A percentile compares a stretch with the other conserved stretches of the same genome.
Evolutionary conservation across 192 early-diverging fungal species (phyloP).

Genomic region (Podila verticillata): DNA sequence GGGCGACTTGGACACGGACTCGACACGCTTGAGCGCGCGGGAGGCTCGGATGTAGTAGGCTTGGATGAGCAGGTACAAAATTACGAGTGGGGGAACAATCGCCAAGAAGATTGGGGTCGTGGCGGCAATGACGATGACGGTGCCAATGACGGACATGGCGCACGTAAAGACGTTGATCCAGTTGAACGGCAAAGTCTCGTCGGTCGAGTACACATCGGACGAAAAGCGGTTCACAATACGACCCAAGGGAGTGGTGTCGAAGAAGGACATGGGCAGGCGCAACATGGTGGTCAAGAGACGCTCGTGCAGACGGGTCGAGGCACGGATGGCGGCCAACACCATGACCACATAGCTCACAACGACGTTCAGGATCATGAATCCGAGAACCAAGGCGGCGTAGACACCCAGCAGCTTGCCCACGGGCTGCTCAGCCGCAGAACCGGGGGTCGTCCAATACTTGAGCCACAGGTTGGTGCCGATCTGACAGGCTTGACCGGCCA

Average conservation of each 20-base stretch:
- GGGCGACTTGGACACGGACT: conserved; percentile 82
- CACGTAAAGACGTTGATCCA: conserved; percentile 53
- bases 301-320: conserved; percentile 67
- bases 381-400: conserved; percentile 28
- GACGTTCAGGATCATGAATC: conserved; percentile 7
- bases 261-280: conserved; percentile 68
- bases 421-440: not conserved
- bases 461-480: conserved; percentile 70
- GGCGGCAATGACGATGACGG: conserved; percentile 52
- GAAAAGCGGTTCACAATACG: conserved; percentile 91
- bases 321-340: conserved; percentile 59
- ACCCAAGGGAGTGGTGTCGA: conserved; percentile 76
- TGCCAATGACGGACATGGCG: conserved; percentile 37
- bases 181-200: conserved; percentile 69
- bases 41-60: conserved; percentile 75
- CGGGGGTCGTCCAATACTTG: conserved; percentile 66
- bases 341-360: conserved; percentile 19
- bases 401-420: conserved; percentile 21
- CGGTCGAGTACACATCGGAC: conserved; percentile 85
- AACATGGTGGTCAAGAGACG: conserved; percentile 71
- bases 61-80: conserved; percentile 60
- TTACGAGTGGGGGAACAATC: conserved; percentile 58
- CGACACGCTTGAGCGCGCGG: conserved; percentile 85
- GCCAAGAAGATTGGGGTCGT: conserved; percentile 58
- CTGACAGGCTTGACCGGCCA: conserved; percentile 59